Conservation (phyloP, 306 rosid species). For the Vigna nakashimae region DNA sequence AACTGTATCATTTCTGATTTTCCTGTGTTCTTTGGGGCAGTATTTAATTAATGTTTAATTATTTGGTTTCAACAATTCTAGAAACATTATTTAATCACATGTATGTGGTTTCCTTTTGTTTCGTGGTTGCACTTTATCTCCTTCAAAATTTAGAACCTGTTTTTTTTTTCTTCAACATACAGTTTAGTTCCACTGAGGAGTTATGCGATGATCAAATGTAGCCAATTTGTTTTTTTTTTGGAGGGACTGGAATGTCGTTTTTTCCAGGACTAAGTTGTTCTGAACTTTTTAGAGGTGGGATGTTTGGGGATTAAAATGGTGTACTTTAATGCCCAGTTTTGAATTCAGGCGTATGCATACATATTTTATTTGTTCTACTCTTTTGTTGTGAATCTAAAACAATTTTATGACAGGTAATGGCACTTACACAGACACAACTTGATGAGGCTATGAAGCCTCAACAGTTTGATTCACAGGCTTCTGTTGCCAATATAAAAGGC, state of each 20-base stretch:
- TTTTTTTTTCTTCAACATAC: background rate
- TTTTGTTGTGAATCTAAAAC: constrained; percentile 35
- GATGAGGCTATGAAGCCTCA: constrained; percentile 96
- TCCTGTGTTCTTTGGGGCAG: background rate
- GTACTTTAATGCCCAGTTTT: background rate
- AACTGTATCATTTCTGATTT: constrained; percentile 14
- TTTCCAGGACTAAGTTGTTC: background rate
- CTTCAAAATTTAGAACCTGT: constrained; percentile 2
- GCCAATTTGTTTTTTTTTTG: background rate
- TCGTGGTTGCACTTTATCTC: background rate
- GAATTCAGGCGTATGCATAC: background rate
- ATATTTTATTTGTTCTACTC: constrained; percentile 11
- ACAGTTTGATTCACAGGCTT: constrained; percentile 73
- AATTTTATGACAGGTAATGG: constrained; percentile 71
- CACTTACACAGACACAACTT: constrained; percentile 90
- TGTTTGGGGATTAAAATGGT: background rate
- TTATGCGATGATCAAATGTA: background rate
- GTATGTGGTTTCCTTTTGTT: background rate
- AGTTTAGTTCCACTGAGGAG: background rate
- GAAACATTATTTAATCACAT: background rate
- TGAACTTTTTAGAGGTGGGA: background rate
- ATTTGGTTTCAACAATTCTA: constrained; percentile 13
- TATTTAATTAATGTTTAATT: constrained; percentile 26
- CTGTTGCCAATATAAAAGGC: constrained; percentile 63
- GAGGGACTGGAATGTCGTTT: background rate